A percentile compares a stretch with the other conserved stretches of the same genome.
phyloP scores from a whole-genome alignment of 441 rosid species.

The Biscutella laevigata region DNA sequence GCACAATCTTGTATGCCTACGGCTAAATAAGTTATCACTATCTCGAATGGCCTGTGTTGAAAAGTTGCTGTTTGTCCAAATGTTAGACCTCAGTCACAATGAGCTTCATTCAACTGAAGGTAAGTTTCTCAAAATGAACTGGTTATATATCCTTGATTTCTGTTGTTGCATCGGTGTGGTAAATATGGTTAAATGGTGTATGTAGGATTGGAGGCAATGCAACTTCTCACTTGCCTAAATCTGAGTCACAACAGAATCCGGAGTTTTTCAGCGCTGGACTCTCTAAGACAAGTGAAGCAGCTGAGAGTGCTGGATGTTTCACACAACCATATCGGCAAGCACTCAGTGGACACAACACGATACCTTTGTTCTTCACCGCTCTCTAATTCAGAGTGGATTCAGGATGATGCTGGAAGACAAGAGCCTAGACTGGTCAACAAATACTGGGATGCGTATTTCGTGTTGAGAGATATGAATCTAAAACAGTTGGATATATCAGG shows the following conservation, averaged over 20 bases:
- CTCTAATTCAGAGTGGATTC: conserved; percentile 49
- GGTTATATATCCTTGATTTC: neutral
- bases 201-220: conserved; percentile 77
- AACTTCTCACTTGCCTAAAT: conserved; percentile 57
- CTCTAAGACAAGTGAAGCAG: conserved; percentile 53
- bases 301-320: conserved; percentile 65
- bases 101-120: conserved; percentile 83
- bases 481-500: conserved; percentile 56
- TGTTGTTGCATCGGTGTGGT: neutral
- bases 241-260: conserved; percentile 62
- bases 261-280: conserved; percentile 64
- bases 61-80: conserved; percentile 75
- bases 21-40: conserved; percentile 57
- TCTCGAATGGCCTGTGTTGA: conserved; percentile 56
- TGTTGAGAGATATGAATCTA: conserved; percentile 51
- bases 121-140: conserved; percentile 19
- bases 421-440: conserved; percentile 19
- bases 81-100: conserved; percentile 79
- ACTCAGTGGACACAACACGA: conserved; percentile 67
- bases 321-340: conserved; percentile 68
- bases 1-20: conserved; percentile 37
- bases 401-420: conserved; percentile 23
- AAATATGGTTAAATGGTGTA: conserved; percentile 2
- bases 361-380: conserved; percentile 65
- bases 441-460: conserved; percentile 61